These are phyloP conservation scores for Fraxinus albicans DNA, from an alignment of 305 asterid genomes.

Conservation along the genomic window DNA sequence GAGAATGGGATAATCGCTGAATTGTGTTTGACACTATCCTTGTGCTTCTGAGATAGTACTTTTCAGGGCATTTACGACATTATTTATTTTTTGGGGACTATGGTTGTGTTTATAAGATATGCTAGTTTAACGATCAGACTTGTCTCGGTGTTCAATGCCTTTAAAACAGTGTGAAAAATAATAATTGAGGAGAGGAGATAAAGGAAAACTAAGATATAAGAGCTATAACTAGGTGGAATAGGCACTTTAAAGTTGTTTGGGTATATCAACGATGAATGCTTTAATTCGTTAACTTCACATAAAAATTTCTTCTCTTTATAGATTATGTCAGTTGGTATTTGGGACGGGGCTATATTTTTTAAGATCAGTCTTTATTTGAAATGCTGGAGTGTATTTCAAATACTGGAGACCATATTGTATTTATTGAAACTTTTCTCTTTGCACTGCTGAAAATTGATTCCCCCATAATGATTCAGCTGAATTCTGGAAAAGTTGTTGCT, in stretches of 20 bases:
- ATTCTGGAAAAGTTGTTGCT: slow-evolving; percentile 65
- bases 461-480: slow-evolving; percentile 40
- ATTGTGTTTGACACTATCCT: neutral
- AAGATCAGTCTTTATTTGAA: neutral
- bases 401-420: neutral
- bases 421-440: slow-evolving; percentile 1
- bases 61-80: neutral
- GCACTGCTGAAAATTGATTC: slow-evolving; percentile 10
- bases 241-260: neutral
- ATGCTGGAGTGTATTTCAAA: neutral
- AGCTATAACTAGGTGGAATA: neutral
- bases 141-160: neutral
- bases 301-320: neutral
- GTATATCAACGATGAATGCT: neutral
- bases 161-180: neutral
- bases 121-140: neutral
- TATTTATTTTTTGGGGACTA: neutral
- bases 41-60: neutral
- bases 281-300: neutral
- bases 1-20: neutral
- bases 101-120: neutral
- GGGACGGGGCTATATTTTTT: neutral
- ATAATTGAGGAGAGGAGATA: neutral
- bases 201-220: neutral
- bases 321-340: neutral